Percentiles rank a stretch among this genome's conserved stretches.
These are phyloP conservation scores for Xylariaceae sp. DNA, from an alignment of 2,329 filamentous ascomycete genomes.

Conservation along the genomic window DNA sequence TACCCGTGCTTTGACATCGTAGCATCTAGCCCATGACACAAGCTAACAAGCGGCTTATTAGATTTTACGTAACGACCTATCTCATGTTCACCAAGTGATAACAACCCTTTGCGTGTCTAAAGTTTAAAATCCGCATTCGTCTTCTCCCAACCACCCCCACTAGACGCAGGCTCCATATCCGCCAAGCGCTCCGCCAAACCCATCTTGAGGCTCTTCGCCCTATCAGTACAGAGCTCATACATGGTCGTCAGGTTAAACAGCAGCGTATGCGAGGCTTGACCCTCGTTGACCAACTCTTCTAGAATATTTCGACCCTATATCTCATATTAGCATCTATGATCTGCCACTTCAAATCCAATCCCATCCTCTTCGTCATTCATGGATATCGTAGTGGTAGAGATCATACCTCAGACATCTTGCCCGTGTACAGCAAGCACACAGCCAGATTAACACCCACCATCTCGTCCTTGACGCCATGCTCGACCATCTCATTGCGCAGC, in stretches of 20 bases:
- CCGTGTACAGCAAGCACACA: slow-evolving; percentile 83
- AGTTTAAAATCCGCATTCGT: slow-evolving; percentile 75
- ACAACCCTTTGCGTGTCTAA: not conserved
- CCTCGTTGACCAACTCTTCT: slow-evolving; percentile 66
- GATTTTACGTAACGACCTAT: no score
- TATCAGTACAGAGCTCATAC: slow-evolving; percentile 89
- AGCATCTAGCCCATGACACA: no score
- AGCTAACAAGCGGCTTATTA: no score
- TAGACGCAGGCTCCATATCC: slow-evolving; percentile 55
- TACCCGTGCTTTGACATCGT: no score
- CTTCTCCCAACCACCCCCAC: slow-evolving; percentile 69
- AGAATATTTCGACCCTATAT: slow-evolving; percentile 68
- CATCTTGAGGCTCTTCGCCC: slow-evolving; percentile 71
- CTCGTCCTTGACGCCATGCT: slow-evolving; percentile 57
- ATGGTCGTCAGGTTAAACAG: slow-evolving; percentile 90
- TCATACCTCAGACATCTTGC: slow-evolving; percentile 72
- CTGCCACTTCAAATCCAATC: slow-evolving; percentile 21
- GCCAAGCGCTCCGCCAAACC: slow-evolving; percentile 74
- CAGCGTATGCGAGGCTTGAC: slow-evolving; percentile 75
- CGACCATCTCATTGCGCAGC: slow-evolving; percentile 53
- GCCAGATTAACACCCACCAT: slow-evolving; percentile 83
- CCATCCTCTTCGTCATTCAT: not conserved
- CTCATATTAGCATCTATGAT: not conserved
- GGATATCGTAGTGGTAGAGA: not conserved
- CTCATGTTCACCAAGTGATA: no score